Conservation (phyloP, 2,329 filamentous ascomycete genomes). For the Fusarium continuum region DNA sequence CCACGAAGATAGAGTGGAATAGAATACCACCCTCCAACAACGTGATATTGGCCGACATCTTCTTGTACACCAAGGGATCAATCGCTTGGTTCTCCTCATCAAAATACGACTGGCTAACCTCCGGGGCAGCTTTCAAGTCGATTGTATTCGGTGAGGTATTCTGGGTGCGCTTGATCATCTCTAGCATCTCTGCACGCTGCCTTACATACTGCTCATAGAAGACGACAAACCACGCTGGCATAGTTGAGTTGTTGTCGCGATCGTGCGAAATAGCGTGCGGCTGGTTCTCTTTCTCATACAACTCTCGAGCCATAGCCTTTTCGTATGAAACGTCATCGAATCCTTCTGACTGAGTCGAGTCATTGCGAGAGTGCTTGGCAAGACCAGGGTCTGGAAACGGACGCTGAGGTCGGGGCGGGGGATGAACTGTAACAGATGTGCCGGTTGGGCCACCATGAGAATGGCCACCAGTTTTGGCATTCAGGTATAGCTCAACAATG, state of each 20-base stretch:
- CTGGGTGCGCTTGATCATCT: slow-evolving; percentile 56
- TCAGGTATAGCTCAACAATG: slow-evolving; percentile 69
- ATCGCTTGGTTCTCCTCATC: slow-evolving; percentile 57
- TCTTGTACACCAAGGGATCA: slow-evolving; percentile 62
- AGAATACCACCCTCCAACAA: slow-evolving; percentile 81
- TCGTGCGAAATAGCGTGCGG: slow-evolving; percentile 39
- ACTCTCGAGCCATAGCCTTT: slow-evolving; percentile 52
- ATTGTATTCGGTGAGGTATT: slow-evolving; percentile 30
- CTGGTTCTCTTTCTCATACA: slow-evolving; percentile 50
- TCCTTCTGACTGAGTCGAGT: background rate
- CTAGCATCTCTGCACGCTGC: slow-evolving; percentile 67
- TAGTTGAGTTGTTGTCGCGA: slow-evolving; percentile 47
- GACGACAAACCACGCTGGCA: slow-evolving; percentile 70
- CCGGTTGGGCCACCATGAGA: slow-evolving; percentile 67
- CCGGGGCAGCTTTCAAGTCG: slow-evolving; percentile 45
- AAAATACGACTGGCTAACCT: slow-evolving; percentile 46
- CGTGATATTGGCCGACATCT: slow-evolving; percentile 76
- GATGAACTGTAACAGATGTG: background rate
- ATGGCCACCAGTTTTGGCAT: slow-evolving; percentile 66
- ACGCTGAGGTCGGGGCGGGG: slow-evolving; percentile 6
- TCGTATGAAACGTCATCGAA: slow-evolving; percentile 46
- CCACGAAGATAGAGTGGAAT: slow-evolving; percentile 81
- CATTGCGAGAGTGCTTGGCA: slow-evolving; percentile 1
- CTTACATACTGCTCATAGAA: slow-evolving; percentile 71
- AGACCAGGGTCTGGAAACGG: slow-evolving; percentile 9